Evolutionary conservation across 257 asterid genomes (phyloP).

Genomic region (Sherardia arvensis): DNA sequence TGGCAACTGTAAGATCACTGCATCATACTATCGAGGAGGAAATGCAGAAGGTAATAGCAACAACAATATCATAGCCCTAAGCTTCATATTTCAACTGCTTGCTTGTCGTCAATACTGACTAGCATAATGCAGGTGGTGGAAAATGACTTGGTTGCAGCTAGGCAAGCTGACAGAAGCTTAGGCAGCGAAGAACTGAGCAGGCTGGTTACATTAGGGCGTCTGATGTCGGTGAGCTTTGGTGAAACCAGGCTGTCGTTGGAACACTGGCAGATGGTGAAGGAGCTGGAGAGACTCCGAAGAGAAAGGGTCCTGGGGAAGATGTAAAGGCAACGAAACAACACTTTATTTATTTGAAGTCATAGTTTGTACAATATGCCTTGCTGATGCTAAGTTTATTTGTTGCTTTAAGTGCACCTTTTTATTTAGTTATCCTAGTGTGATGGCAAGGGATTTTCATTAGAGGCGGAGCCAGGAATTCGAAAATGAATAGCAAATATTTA

Average conservation of each 20-base stretch:
- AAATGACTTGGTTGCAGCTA: constrained; percentile 83
- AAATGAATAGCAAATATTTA: too few relatives aligned
- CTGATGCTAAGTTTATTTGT: not conserved
- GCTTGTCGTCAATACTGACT: not conserved
- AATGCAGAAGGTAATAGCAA: constrained; percentile 56
- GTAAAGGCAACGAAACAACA: constrained; percentile 2
- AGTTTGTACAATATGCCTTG: not conserved
- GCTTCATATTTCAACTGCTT: not conserved
- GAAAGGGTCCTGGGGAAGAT: constrained; percentile 42
- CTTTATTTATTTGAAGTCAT: not conserved
- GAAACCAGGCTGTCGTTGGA: constrained; percentile 56
- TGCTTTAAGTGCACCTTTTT: not conserved
- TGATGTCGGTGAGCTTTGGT: constrained; percentile 66
- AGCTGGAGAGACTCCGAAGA: constrained; percentile 57
- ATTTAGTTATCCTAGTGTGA: not conserved
- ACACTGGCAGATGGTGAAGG: constrained; percentile 90
- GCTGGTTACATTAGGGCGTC: constrained; percentile 79
- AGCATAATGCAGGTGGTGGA: constrained; percentile 45
- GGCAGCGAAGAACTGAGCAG: constrained; percentile 79
- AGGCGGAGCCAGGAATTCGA: too few relatives aligned
- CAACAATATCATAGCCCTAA: not conserved
- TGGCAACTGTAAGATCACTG: constrained; percentile 66
- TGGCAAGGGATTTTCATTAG: not conserved
- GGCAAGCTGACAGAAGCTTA: constrained; percentile 78
- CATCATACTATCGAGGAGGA: constrained; percentile 61